Base-by-base conservation (phyloP, 2,329 filamentous ascomycete species). In the Phyllosticta citribraziliensis region DNA sequence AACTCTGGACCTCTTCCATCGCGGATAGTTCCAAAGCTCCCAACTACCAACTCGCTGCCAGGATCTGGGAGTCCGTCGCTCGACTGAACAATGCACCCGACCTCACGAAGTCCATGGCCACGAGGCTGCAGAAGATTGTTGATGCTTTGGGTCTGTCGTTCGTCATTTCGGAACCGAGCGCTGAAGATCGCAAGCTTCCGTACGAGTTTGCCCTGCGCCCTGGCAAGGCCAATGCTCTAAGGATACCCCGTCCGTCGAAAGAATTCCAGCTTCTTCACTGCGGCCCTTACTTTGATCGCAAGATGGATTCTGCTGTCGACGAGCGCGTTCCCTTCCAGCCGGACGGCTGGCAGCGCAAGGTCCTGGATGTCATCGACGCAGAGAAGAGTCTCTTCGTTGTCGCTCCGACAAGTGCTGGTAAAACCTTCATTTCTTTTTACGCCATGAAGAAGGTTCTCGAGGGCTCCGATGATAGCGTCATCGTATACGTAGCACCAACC, bases 371-470 rank as follows among this genome's bases (percentile, higher is more conserved):
- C 50, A 85, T 92, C 47, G 88, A 93, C 70, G 79, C 79, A 0
- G 78, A 88, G 59, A 82, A 85, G 65, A 90, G 87, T 66, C 75
- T 90, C 0, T 85, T 92, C 62, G 87, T 91, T 0, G 84, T 92
- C 9, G 88, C 88, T 0, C 88, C 88, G 0, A 93, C 88, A 0
- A 89, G 85, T 24, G 86, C 89, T 0, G 89, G 89, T 64, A 93
- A 92, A 72, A 93, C 88, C 0, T 93, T 92, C 70, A 92, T 92
- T 62, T 88, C 84, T 0, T 93, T 92, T 71, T 91, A 93, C 66
- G 88, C 88, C 1, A 93, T 92, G 86, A 87, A 88, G 67, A 85
- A 89, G 68, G 77, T 91, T 0, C 76, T 93, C 10, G 79, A 87
- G 68, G 80, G 80, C 3, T 84, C 83, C 64, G 82, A 92, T 63